These are phyloP conservation scores for Venturia pyrina DNA, from an alignment of 2,329 filamentous ascomycete species.

Conservation along the genomic window DNA sequence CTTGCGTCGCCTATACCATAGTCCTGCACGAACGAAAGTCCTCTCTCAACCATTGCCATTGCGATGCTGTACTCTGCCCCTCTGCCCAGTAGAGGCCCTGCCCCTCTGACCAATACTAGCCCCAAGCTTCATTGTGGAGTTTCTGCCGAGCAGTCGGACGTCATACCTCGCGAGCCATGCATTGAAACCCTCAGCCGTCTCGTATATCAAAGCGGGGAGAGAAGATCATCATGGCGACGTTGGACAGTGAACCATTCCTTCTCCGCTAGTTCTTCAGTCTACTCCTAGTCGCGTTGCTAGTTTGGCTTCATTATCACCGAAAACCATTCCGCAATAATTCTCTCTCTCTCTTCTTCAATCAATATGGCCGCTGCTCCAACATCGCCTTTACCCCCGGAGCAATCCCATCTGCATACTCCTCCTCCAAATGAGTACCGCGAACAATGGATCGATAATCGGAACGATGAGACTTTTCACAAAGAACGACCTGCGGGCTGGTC, in stretches of 20 bases:
- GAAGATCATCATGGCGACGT: neutral
- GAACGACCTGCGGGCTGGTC: neutral
- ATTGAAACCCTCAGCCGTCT: neutral
- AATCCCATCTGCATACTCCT: neutral
- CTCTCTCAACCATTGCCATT: neutral
- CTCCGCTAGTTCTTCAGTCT: neutral
- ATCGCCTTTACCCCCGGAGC: neutral
- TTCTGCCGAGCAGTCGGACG: neutral
- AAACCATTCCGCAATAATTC: neutral
- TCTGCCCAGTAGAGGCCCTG: too few relatives aligned
- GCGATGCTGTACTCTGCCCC: neutral
- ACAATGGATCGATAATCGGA: neutral
- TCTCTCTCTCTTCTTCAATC: neutral
- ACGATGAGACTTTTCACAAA: slow-evolving; percentile 2
- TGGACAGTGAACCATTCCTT: neutral
- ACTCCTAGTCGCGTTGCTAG: neutral
- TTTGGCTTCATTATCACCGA: neutral
- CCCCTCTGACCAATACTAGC: too few relatives aligned
- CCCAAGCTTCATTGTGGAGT: neutral
- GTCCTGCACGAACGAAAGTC: neutral
- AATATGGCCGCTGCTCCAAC: neutral
- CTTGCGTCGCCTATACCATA: neutral
- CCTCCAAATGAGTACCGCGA: neutral
- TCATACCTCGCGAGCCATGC: neutral
- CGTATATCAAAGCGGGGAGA: neutral